phyloP scores from a whole-genome alignment of 1,139 yeast genomes.

The Debaryomyces subglobosus region DNA sequence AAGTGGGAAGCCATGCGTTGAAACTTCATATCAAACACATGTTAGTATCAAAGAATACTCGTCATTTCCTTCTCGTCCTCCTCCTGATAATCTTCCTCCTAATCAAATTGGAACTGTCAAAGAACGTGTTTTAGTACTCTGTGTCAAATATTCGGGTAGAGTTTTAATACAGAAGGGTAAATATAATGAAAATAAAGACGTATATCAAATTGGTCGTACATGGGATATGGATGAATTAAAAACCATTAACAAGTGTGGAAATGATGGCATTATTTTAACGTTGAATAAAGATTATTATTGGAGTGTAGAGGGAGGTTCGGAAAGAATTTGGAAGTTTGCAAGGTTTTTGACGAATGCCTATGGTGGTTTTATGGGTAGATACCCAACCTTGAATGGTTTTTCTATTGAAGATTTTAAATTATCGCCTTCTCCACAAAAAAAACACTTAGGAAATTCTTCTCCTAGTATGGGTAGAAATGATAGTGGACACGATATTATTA shows the following conservation, averaged over 20 bases:
- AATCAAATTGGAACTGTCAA: constrained; percentile 42
- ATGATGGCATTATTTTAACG: constrained; percentile 60
- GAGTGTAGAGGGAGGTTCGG: constrained; percentile 73
- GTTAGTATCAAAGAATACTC: constrained; percentile 43
- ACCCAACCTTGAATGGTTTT: constrained; percentile 59
- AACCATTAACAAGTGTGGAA: constrained; percentile 53
- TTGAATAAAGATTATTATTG: constrained; percentile 86
- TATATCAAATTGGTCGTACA: constrained; percentile 88
- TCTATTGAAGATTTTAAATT: constrained; percentile 39
- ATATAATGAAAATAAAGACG: constrained; percentile 65
- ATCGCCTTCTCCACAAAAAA: constrained; percentile 30
- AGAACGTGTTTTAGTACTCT: constrained; percentile 43
- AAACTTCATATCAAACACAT: constrained; percentile 42
- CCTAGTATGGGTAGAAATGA: constrained; percentile 2
- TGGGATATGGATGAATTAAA: constrained; percentile 84
- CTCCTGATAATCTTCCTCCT: constrained; percentile 36
- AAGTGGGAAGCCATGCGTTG: constrained; percentile 34
- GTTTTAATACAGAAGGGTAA: constrained; percentile 86
- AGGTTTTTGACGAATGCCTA: constrained; percentile 64
- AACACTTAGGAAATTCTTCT: constrained; percentile 9
- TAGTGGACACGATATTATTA: constrained; percentile 16
- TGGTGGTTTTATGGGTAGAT: constrained; percentile 65
- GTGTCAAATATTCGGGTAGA: constrained; percentile 55
- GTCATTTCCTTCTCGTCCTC: constrained; percentile 42
- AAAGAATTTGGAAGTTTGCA: constrained; percentile 59